Conservation (phyloP, 2,329 filamentous ascomycete species). For the Venturia carpophila region DNA sequence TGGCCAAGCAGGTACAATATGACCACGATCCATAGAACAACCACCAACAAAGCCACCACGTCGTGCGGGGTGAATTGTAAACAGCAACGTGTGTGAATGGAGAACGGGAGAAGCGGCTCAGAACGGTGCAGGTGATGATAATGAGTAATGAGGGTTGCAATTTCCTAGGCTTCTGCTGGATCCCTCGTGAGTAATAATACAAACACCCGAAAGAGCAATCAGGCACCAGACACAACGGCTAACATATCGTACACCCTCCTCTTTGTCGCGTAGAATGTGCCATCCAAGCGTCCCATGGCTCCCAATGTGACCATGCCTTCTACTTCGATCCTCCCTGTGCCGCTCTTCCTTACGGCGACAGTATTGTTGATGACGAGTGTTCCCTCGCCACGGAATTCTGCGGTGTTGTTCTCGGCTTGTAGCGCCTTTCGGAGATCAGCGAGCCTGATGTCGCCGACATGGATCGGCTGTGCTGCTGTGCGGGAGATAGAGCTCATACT, state of each 20-base stretch:
- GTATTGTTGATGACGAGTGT: slow-evolving; percentile 81
- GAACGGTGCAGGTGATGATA: background rate
- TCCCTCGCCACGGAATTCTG: slow-evolving; percentile 90
- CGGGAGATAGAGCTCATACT: slow-evolving; percentile 64
- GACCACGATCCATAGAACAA: background rate
- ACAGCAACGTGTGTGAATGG: background rate
- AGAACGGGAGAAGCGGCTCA: background rate
- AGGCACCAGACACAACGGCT: slow-evolving; percentile 73
- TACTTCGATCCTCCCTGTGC: slow-evolving; percentile 78
- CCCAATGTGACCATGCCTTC: slow-evolving; percentile 43
- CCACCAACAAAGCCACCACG: background rate
- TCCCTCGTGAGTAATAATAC: slow-evolving; percentile 16
- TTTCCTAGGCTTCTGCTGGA: background rate
- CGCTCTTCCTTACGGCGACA: slow-evolving; percentile 82
- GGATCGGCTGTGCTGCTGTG: slow-evolving; percentile 75
- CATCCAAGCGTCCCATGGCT: slow-evolving; percentile 33
- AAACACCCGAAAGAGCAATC: background rate
- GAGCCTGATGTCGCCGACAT: slow-evolving; percentile 86
- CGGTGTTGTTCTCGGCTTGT: slow-evolving; percentile 71
- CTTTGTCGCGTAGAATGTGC: slow-evolving; percentile 79
- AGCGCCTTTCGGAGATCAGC: slow-evolving; percentile 81
- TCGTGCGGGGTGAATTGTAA: background rate
- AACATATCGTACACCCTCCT: slow-evolving; percentile 88
- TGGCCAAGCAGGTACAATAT: background rate
- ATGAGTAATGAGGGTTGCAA: background rate